Evolutionary conservation across 352 stramenopile species (phyloP), one percentile per base, ranked within the genome.

Genomic region (Bremia lactucae): DNA sequence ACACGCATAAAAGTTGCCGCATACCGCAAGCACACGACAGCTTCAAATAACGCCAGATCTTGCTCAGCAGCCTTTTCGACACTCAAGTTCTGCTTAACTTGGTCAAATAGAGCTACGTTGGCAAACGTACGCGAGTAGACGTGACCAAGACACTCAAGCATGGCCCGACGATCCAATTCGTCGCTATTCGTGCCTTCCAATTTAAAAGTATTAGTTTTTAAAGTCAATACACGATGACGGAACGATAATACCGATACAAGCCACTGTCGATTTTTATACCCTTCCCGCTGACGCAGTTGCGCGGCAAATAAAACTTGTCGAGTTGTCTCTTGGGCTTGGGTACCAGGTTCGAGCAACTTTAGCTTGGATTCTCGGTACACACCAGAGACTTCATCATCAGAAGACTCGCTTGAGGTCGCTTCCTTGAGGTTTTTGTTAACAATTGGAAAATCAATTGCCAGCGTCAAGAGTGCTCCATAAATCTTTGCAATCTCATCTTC

Each of bases 1-100:
- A 62, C 49, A 37, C 69, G 69, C 67, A 80, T 72, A 42, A 85
- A 85, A 20, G 75, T 46, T 22, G 55, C 54, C 7, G 72, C 72
- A 31, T 68, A 48, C 21, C 72, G 69, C n/a, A 81, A 41, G 26
- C 72, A 85, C 25, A 73, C 45, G 6, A 53, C 36, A 9, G 40
- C 55, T 2, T 62, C 46, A 21, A 62, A 64, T 16, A 71, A 29
- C 1, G 47, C 22, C 11, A 38, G 34, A 41, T 62, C 51, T 34
- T 62, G 46, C 19, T 37, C 33, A 18, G 46, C 51, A 19, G 20
- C 34, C 26, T 54, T 55, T 10, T 61, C 34, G 31, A 52, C 56
- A 7, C n/a, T 23, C 41, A 22, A 14, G 31, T 14, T 49, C 15
- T 66, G 35, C 5, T 62, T 62, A 6, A 14, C 36, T 49, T 53